Evolutionary conservation across 331 rosid genomes (phyloP).

Genomic region (Stylosanthes scabra): DNA sequence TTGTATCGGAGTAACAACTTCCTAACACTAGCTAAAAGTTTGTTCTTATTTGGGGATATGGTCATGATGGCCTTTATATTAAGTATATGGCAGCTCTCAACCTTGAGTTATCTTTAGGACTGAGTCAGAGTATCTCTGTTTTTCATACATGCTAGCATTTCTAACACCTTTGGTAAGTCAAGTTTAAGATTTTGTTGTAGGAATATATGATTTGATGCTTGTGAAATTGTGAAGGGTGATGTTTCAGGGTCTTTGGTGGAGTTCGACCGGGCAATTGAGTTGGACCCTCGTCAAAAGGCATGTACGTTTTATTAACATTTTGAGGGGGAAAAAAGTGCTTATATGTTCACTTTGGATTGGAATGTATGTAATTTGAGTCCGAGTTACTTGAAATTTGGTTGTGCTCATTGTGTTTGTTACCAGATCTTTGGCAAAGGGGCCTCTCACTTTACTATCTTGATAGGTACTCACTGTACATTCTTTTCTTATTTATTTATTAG

Average conservation of each 20-base stretch:
- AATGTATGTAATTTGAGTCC: conserved; percentile 30
- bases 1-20: too few relatives aligned
- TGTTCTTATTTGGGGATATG: too few relatives aligned
- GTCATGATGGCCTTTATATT: too few relatives aligned
- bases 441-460: conserved; percentile 85
- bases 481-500: not conserved
- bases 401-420: conserved; percentile 38
- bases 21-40: too few relatives aligned
- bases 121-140: too few relatives aligned
- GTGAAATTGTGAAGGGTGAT: conserved; percentile 59
- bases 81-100: too few relatives aligned
- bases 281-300: conserved; percentile 96
- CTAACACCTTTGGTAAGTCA: too few relatives aligned
- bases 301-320: conserved; percentile 59
- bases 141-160: too few relatives aligned
- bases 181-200: too few relatives aligned
- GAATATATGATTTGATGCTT: not conserved
- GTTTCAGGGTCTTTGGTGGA: conserved; percentile 78
- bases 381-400: conserved; percentile 34
- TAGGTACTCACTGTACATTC: conserved; percentile 57
- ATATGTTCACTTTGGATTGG: conserved; percentile 10
- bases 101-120: too few relatives aligned
- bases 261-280: conserved; percentile 78
- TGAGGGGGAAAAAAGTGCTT: not conserved
- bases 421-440: conserved; percentile 99